These are phyloP conservation scores for Silene conica DNA, from an alignment of 148 eudicot genomes.

Conservation along the genomic window DNA sequence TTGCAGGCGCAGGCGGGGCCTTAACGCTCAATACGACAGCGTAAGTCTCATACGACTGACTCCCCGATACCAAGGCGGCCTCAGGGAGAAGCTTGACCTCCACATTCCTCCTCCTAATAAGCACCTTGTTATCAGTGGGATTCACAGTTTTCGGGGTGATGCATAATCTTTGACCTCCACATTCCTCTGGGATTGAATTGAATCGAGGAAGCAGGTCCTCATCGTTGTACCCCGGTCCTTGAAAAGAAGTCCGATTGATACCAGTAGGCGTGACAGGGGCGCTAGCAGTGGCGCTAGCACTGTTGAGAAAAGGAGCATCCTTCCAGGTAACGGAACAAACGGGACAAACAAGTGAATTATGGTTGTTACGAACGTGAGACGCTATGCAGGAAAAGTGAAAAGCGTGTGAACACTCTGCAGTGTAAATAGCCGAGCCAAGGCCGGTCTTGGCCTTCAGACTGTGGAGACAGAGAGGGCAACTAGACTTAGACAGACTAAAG, in stretches of 20 bases:
- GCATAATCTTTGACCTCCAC: too few relatives aligned
- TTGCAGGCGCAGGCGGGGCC: constrained; percentile 44
- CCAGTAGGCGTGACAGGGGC: constrained; percentile 28
- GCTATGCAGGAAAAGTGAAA: constrained; percentile 91
- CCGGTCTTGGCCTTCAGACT: constrained; percentile 72
- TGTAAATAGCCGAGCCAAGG: constrained; percentile 72
- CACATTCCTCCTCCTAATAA: constrained; percentile 25
- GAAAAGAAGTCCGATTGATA: constrained; percentile 1
- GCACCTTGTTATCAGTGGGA: background rate
- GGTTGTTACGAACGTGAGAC: constrained; percentile 38
- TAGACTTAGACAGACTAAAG: constrained; percentile 45
- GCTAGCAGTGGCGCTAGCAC: background rate
- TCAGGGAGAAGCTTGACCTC: constrained; percentile 59
- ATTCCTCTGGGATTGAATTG: constrained; percentile 34
- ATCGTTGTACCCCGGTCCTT: constrained; percentile 39
- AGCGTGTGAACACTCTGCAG: constrained; percentile 77
- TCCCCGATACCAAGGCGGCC: constrained; percentile 57
- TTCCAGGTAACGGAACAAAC: constrained; percentile 71
- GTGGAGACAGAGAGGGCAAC: constrained; percentile 36
- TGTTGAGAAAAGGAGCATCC: constrained; percentile 50
- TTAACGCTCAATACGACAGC: constrained; percentile 63
- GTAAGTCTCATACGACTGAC: constrained; percentile 46
- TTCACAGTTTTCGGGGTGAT: constrained; percentile 37
- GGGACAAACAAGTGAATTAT: constrained; percentile 51
- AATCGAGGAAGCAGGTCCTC: constrained; percentile 63